Conservation (phyloP, 495 filamentous ascomycete species). For the Polyplosphaeria fusca region DNA sequence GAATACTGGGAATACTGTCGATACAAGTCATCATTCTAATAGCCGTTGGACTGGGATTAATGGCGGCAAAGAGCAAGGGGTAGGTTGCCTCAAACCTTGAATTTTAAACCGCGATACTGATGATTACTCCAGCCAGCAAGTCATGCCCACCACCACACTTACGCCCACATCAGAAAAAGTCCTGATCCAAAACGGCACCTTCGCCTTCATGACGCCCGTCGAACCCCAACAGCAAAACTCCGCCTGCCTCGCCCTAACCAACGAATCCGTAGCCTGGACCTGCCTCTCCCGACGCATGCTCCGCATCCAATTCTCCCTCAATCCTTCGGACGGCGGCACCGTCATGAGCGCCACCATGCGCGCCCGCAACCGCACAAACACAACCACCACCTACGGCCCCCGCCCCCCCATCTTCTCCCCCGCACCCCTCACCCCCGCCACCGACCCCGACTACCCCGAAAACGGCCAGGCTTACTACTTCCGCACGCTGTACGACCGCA, state of each 20-base stretch:
- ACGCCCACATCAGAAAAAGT: background rate
- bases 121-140: no score
- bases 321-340: background rate
- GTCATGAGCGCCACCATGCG: background rate
- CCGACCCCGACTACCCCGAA: background rate
- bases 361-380: background rate
- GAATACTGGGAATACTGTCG: conserved; percentile 5
- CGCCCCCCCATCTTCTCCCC: background rate
- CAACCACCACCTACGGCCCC: background rate
- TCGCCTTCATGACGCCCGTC: background rate
- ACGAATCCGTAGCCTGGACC: conserved; percentile 19
- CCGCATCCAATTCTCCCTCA: background rate
- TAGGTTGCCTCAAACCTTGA: no score
- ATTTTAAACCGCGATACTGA: no score
- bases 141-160: no score
- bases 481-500: background rate
- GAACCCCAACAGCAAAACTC: conserved; percentile 8
- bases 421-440: background rate
- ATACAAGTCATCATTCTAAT: conserved; percentile 9
- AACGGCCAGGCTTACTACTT: conserved; percentile 2
- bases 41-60: conserved; percentile 5
- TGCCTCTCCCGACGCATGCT: background rate
- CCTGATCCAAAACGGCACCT: conserved; percentile 7
- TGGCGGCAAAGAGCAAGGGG: background rate
- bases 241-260: conserved; percentile 10